Percentiles rank a stretch among this genome's conserved stretches.
Conservation (phyloP, 2,329 filamentous ascomycete species). For the Aphanocladium album region DNA sequence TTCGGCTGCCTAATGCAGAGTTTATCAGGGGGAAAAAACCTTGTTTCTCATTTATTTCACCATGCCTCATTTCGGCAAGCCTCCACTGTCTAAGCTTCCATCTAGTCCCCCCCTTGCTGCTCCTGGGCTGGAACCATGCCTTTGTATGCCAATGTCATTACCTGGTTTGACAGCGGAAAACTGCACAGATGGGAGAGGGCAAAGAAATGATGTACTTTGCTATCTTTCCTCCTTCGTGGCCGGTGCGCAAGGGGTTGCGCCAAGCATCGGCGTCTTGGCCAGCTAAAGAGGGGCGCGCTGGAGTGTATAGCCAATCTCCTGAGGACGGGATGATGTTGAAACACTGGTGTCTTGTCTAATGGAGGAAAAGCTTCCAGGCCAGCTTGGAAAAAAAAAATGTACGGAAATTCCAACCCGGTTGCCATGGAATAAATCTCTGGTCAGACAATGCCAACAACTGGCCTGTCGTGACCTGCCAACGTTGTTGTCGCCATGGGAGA, state of each 20-base stretch:
- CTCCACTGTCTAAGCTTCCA: too few species aligned
- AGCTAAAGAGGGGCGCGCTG: background rate
- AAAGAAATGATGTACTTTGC: background rate
- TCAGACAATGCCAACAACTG: too few species aligned
- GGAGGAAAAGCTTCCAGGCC: background rate
- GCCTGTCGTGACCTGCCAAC: too few species aligned
- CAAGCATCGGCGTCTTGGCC: too few species aligned
- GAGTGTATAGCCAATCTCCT: background rate
- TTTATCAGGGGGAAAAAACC: too few species aligned
- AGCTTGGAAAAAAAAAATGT: background rate
- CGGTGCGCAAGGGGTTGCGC: background rate
- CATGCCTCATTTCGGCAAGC: too few species aligned
- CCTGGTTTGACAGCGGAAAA: background rate
- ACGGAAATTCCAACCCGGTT: too few species aligned
- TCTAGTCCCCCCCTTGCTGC: too few species aligned
- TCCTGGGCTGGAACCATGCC: too few species aligned
- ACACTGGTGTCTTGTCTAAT: background rate
- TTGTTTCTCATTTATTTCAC: too few species aligned
- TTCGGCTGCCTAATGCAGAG: too few species aligned
- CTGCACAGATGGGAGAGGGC: background rate
- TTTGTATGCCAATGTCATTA: background rate
- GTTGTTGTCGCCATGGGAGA: background rate
- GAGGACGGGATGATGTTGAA: background rate
- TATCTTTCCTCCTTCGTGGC: background rate
- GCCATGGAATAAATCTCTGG: too few species aligned